A percentile compares a stretch with the other conserved stretches of the same genome.
phyloP scores from a whole-genome alignment of 2,329 filamentous ascomycete genomes.

The Rachicladosporium sp. region DNA sequence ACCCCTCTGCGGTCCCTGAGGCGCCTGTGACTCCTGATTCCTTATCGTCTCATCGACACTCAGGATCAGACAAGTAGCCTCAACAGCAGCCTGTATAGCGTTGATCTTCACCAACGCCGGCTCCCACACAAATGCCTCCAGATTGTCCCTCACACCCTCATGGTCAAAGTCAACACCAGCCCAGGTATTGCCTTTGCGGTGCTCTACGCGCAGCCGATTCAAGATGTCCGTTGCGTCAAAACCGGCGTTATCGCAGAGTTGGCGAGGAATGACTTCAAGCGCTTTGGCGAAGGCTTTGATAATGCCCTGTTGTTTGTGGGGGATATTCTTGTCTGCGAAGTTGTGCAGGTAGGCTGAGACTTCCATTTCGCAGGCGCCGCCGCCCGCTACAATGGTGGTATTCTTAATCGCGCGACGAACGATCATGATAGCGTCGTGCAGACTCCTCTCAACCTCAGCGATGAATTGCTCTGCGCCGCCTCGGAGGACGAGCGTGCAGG shows the following conservation, averaged over 20 bases:
- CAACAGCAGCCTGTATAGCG: conserved; percentile 87
- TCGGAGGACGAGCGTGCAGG: conserved; percentile 87
- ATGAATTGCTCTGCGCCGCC: conserved; percentile 99
- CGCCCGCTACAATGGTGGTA: conserved; percentile 85
- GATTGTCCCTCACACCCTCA: conserved; percentile 88
- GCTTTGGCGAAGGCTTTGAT: conserved; percentile 98
- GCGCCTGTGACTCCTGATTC: conserved; percentile 83
- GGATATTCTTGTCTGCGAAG: conserved; percentile 84
- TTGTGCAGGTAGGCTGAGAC: conserved; percentile 84
- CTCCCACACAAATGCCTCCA: conserved; percentile 95
- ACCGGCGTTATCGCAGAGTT: conserved; percentile 95
- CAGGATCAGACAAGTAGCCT: conserved; percentile 89
- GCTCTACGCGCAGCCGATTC: conserved; percentile 90
- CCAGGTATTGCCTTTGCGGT: conserved; percentile 86
- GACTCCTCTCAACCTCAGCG: conserved; percentile 89
- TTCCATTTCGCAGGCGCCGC: conserved; percentile 94
- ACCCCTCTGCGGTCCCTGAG: conserved; percentile 65
- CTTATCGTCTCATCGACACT: conserved; percentile 95
- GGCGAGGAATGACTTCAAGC: conserved; percentile 88
- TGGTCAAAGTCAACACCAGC: conserved; percentile 89
- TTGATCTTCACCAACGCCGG: conserved; percentile 93
- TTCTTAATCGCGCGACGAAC: conserved; percentile 97
- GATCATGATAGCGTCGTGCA: conserved; percentile 99
- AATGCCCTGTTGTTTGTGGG: conserved; percentile 90
- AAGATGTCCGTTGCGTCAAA: conserved; percentile 98